phyloP scores from a whole-genome alignment of 163 green algal species.

The Volvox carteri region DNA sequence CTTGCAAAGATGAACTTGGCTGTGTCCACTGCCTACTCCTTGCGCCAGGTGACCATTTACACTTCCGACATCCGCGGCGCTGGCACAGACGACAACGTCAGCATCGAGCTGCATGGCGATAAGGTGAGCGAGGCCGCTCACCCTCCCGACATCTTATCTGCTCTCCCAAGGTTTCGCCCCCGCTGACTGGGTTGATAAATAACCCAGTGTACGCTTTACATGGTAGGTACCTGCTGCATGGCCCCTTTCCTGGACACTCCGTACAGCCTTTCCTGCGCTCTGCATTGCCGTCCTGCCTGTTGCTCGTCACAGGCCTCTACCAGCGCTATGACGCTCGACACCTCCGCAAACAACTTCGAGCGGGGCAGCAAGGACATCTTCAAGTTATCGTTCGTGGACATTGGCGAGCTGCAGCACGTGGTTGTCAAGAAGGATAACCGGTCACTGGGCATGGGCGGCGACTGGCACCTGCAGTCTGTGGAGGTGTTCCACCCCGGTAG shows the following conservation, averaged over 20 bases:
- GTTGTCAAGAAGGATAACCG: constrained; percentile 65
- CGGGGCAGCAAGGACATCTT: constrained; percentile 67
- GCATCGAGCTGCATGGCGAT: constrained; percentile 62
- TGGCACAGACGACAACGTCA: constrained; percentile 72
- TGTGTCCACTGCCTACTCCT: too few species aligned
- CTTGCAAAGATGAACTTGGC: too few species aligned
- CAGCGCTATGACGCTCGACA: constrained; percentile 53
- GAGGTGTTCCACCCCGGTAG: constrained; percentile 70
- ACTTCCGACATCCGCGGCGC: constrained; percentile 73
- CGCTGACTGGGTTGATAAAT: too few species aligned
- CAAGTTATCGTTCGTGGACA: constrained; percentile 60
- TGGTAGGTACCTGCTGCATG: too few species aligned
- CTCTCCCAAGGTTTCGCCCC: background rate
- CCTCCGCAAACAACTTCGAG: constrained; percentile 67
- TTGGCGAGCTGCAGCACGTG: constrained; percentile 66
- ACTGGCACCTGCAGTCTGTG: constrained; percentile 70
- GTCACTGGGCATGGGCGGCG: constrained; percentile 53
- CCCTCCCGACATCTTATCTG: background rate
- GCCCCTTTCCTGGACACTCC: too few species aligned
- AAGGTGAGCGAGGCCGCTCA: constrained; percentile 49
- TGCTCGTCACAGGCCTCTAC: constrained; percentile 22
- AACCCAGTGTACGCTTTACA: too few species aligned
- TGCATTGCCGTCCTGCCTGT: too few species aligned
- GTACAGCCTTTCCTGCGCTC: too few species aligned
- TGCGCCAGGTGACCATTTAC: constrained; percentile 60